Evolutionary conservation across 2,329 filamentous ascomycete species (phyloP), one percentile per base, ranked within the genome.

Genomic region (Cryphonectria japonica): DNA sequence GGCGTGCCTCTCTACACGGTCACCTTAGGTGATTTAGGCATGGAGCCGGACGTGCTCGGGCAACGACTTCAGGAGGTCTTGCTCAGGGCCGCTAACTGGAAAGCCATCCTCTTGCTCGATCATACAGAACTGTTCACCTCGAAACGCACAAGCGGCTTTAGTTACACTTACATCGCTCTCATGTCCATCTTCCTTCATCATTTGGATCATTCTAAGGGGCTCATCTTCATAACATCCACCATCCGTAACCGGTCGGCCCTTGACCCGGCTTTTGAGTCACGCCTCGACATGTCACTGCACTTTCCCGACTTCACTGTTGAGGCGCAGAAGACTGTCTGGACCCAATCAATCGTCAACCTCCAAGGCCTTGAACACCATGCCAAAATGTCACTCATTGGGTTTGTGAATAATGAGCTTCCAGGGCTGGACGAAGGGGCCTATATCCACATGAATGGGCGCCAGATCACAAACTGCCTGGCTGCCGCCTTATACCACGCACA

Each of bases 321-420:
- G 9, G 26, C 13, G 9, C 52, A 57, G 26, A 2, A 29, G 26
- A 5, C 29, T 57, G 13, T 57, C n/a, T 57, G 52, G 52, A 9
- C 0, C 0, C 0, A 29, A 13, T 16, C 29, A 29, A 32, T 57
- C 11, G 3, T 16, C 11, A 6, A 11, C 52, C n/a, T 57, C 52
- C 9, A 29, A 57, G 52, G 3, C 7, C 1, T 16, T 9, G 52
- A 57, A 0, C 0, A 5, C n/a, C 0, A 0, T 4, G 1, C 8
- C 11, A 57, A 1, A 5, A 5, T 32, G 11, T 29, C 52, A 29
- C 50, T 54, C 9, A 14, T 4, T 4, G 11, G 14, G 3, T 57
- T 32, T 26, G 16, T 57, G 2, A 32, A 32, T 0, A 16, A 57
- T 29, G 52, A 7, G 13, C 52, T 57, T 2, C 1, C 11, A 13